phyloP scores from a whole-genome alignment of 2,329 filamentous ascomycete species.

The Diaporthe ampelina region DNA sequence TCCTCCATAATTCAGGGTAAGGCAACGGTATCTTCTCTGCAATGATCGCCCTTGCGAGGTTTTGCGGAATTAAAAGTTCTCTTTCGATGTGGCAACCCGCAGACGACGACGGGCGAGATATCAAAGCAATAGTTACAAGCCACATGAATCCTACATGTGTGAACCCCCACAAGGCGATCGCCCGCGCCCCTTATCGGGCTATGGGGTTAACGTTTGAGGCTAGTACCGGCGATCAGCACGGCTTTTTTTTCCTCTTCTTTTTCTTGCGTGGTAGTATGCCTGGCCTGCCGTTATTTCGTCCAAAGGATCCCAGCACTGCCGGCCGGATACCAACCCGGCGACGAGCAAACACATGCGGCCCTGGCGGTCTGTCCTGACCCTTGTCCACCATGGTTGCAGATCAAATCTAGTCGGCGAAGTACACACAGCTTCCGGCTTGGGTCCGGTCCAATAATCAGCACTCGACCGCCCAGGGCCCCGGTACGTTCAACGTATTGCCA shows the following conservation, averaged over 20 bases:
- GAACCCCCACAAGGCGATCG: slow-evolving; percentile 6
- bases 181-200: background rate
- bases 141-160: background rate
- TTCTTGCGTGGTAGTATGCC: slow-evolving; percentile 39
- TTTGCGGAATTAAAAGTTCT: background rate
- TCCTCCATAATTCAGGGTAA: background rate
- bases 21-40: too few relatives aligned
- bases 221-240: background rate
- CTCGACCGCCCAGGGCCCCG: background rate
- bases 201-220: slow-evolving; percentile 19
- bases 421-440: background rate
- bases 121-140: slow-evolving; percentile 17
- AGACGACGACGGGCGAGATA: background rate
- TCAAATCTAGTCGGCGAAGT: background rate
- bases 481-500: background rate
- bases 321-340: slow-evolving; percentile 1
- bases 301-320: background rate
- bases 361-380: background rate
- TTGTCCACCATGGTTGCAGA: background rate
- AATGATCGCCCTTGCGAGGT: background rate
- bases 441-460: slow-evolving; percentile 2
- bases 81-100: background rate
- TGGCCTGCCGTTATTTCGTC: slow-evolving; percentile 4
- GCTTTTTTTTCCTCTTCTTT: background rate
- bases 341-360: background rate